Evolutionary conservation across 306 rosid genomes (phyloP).

Genomic region (Dalbergia cultrata): DNA sequence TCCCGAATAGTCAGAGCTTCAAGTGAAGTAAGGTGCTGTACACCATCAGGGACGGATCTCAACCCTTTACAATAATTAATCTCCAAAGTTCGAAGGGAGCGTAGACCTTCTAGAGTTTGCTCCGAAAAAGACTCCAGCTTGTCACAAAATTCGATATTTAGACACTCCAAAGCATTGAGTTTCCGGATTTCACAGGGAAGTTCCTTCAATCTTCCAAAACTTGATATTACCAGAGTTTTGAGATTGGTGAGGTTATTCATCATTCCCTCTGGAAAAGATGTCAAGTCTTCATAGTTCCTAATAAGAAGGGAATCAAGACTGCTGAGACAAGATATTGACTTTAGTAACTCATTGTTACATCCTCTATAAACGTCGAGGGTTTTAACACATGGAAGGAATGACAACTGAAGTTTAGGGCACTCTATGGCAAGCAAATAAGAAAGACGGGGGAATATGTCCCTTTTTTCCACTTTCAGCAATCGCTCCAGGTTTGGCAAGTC

Average conservation of each 20-base stretch:
- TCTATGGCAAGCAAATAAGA: accelerated
- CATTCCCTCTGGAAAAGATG: conserved; percentile 13
- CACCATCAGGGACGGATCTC: conserved; percentile 16
- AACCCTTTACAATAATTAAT: background rate
- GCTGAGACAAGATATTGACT: background rate
- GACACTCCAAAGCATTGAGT: background rate
- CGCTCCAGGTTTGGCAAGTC: background rate
- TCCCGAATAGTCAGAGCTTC: background rate
- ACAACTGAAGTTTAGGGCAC: background rate
- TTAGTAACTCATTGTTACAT: background rate
- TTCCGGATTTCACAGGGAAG: background rate
- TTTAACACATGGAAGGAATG: background rate
- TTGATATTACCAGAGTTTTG: background rate
- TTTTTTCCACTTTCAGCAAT: background rate
- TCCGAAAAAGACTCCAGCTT: conserved; percentile 24
- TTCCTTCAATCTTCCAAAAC: conserved; percentile 1
- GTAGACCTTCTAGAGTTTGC: background rate
- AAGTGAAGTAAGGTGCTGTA: background rate
- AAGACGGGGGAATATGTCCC: background rate
- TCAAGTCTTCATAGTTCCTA: background rate
- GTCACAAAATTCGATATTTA: background rate
- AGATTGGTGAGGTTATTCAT: conserved; percentile 15
- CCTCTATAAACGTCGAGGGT: background rate
- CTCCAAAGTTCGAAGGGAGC: background rate
- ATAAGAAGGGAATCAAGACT: conserved; percentile 14